Evolutionary conservation across 2,329 filamentous ascomycete genomes (phyloP).

Genomic region (Trichothecium sympodiale): DNA sequence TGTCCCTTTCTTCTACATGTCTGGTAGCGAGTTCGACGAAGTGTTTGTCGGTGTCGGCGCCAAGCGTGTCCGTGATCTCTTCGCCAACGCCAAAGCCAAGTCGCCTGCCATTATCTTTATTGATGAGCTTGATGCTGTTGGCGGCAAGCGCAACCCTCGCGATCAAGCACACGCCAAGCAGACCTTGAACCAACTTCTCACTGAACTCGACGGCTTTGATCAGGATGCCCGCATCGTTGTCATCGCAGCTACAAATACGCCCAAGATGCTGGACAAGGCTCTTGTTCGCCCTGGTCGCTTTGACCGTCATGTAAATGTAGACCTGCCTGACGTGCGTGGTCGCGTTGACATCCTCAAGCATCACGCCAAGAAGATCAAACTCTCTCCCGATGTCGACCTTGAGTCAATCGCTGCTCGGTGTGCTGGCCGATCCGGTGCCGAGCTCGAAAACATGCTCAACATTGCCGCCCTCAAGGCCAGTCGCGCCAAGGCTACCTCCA

Average conservation of each 20-base stretch:
- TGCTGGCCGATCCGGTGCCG: slow-evolving; percentile 85
- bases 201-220: slow-evolving; percentile 93
- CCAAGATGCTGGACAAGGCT: slow-evolving; percentile 87
- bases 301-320: slow-evolving; percentile 82
- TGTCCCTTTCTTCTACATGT: slow-evolving; percentile 99
- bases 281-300: slow-evolving; percentile 90
- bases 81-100: slow-evolving; percentile 70
- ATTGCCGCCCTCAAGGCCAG: slow-evolving; percentile 93
- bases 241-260: slow-evolving; percentile 92
- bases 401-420: slow-evolving; percentile 77
- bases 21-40: slow-evolving; percentile 95
- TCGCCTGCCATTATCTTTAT: slow-evolving; percentile 92
- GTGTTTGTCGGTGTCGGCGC: slow-evolving; percentile 95
- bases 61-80: slow-evolving; percentile 92
- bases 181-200: slow-evolving; percentile 92
- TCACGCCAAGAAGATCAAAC: slow-evolving; percentile 84
- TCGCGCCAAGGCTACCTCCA: slow-evolving; percentile 65
- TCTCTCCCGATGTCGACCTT: slow-evolving; percentile 69
- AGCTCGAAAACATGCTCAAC: slow-evolving; percentile 94
- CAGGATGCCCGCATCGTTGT: slow-evolving; percentile 93
- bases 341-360: slow-evolving; percentile 88
- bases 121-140: slow-evolving; percentile 88
- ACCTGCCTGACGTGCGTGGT: slow-evolving; percentile 84
- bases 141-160: slow-evolving; percentile 81
- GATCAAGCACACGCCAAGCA: slow-evolving; percentile 96